Evolutionary conservation across 2,329 filamentous ascomycete genomes (phyloP), one percentile per base, ranked within the genome.

Genomic region (Leptodontidium sp.): DNA sequence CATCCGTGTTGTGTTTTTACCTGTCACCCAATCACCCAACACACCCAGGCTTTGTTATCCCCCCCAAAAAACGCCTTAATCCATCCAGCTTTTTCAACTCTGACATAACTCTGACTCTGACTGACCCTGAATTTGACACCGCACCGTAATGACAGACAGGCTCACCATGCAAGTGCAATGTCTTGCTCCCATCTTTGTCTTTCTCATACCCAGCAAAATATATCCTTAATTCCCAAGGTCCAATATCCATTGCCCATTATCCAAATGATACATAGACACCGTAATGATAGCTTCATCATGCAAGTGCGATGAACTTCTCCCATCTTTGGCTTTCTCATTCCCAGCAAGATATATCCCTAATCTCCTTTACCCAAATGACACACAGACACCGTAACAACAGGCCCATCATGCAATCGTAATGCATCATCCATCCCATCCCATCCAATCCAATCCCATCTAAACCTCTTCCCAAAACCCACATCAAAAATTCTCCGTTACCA

Each of bases 11-110:
- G 12, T 40, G 21, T n/a, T 29, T 35, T 3, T 26, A 38, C 12
- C 11, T 15, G 7, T 29, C 15, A 8, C 12, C 17, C 17, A 24
- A 6, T 26, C 55, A 32, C 29, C 29, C 29, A 32, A 24, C 1
- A 15, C 55, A 32, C 29, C 29, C 29, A 32, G 29, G 29, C 6
- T 32, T 17, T 38, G 17, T 26, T 17, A 12, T 24, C 21, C 49
- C 49, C 21, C 21, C 21, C 21, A 21, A 26, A 7, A 58, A 58
- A 58, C 35, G 55, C 55, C 55, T 5, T 58, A n/a, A 58, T 40
- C 45, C 35, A 9, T 35, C 14, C 35, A 40, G 17, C 32, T 58
- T 40, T 58, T 58, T 3, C 29, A 32, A 32, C 29, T 32, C 29
- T 47, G 45, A 47, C 15, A 2, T 12, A 26, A 35, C 52, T 35